A percentile compares a stretch with the other conserved stretches of the same genome.
Conservation (phyloP, 73 alveolate species). For the Paramecium caudatum region DNA sequence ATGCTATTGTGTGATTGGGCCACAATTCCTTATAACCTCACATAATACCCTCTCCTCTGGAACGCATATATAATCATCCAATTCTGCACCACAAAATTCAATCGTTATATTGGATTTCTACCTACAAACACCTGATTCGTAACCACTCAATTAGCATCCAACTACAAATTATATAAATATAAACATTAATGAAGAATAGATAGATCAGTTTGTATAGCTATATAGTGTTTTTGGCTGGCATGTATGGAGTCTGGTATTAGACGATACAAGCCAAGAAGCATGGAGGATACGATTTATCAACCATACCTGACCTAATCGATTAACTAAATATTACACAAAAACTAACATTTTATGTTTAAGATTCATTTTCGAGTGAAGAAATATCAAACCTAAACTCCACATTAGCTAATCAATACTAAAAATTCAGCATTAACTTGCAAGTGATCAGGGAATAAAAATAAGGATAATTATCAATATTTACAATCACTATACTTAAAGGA, state of each 20-base stretch:
- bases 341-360: not conserved
- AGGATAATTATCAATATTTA: too few relatives aligned
- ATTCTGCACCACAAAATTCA: not conserved
- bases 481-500: too few relatives aligned
- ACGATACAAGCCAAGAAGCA: constrained; percentile 27
- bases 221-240: not conserved
- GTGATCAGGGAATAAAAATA: too few relatives aligned
- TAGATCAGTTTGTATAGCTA: not conserved
- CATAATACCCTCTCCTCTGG: not conserved
- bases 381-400: too few relatives aligned
- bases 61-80: constrained; percentile 18
- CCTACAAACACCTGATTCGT: constrained; percentile 13
- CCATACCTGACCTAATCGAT: not conserved
- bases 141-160: constrained; percentile 37
- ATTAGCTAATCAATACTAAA: too few relatives aligned
- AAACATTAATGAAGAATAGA: constrained; percentile 25
- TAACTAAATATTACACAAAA: not conserved
- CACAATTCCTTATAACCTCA: not conserved
- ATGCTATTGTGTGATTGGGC: constrained; percentile 23
- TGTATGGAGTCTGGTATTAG: not conserved
- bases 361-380: not conserved
- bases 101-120: not conserved
- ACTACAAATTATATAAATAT: not conserved
- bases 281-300: constrained; percentile 27
- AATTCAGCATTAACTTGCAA: too few relatives aligned